Evolutionary conservation across 768 basidiomycete genomes (phyloP), one percentile per base, ranked within the genome.

Genomic region (Kockovaella imperatae): DNA sequence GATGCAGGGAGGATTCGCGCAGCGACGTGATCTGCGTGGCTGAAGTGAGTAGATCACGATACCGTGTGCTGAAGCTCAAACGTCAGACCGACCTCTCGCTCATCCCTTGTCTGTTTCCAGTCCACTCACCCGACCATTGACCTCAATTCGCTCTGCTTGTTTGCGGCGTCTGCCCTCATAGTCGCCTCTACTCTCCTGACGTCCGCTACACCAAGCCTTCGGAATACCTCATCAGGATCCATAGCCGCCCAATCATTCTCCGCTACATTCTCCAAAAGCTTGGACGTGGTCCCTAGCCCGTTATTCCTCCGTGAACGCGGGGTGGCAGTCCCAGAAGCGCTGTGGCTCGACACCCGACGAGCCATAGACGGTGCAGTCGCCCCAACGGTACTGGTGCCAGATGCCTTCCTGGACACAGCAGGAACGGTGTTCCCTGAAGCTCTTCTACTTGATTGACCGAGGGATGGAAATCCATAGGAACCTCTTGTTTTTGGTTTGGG

Each of bases 141-240:
- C 20, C 69, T 43, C 28, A 71, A 54, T 38, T 71, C 69, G 3
- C 62, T 57, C 52, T 71, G 69, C 45, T 71, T 71, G 26, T 67
- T 62, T 41, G 59, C 39, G 32, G 69, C 69, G 26, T 67, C 63
- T 11, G 50, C 46, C 41, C 67, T 47, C 58, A 71, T 54, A 42
- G 59, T 62, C 14, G 42, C 48, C 35, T 71, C 67, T n/a, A 71
- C 65, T 50, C 54, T 65, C 43, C 50, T 62, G 11, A 71, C 65
- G 50, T 71, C 65, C 17, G 44, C 44, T 3, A 71, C 65, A 4
- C 63, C 58, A 29, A 71, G 32, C 25, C 53, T 28, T 41, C 56
- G 45, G 45, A 71, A 71, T 23, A 71, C 56, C 51, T 71, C 67
- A 48, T 71, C 69, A 20, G 69, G 67, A 42, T 71, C 69, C 47